Evolutionary conservation across 495 filamentous ascomycete genomes (phyloP).

Genomic region (Terfezia boudieri): DNA sequence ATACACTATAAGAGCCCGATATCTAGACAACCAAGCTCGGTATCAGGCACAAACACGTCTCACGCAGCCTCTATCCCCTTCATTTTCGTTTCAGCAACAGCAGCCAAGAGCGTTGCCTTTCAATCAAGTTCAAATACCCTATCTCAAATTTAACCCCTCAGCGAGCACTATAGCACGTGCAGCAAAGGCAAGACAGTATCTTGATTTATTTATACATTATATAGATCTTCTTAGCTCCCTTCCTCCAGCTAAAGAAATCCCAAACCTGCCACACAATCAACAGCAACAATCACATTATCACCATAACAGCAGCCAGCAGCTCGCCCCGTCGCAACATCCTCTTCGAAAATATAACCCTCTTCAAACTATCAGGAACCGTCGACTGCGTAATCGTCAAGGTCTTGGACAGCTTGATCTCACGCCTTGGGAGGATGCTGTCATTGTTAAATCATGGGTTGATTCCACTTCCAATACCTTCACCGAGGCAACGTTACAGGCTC

Average conservation of each 20-base stretch:
- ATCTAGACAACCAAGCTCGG: no score
- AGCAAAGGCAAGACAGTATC: background rate
- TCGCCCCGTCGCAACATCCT: background rate
- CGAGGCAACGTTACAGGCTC: background rate
- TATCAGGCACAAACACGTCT: no score
- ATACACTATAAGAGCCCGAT: no score
- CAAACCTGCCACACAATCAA: background rate
- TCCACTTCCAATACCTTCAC: background rate
- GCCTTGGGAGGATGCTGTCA: constrained; percentile 15
- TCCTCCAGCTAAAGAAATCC: background rate
- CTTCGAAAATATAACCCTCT: constrained; percentile 9
- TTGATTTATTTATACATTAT: background rate
- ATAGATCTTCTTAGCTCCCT: background rate
- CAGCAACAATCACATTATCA: background rate
- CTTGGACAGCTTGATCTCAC: constrained; percentile 14
- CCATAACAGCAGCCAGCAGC: background rate
- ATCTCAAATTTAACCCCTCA: background rate
- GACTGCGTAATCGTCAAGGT: constrained; percentile 13
- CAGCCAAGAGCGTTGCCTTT: background rate
- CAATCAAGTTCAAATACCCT: background rate
- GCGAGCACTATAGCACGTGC: background rate
- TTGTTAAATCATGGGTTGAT: constrained; percentile 13
- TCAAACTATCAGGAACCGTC: constrained; percentile 15
- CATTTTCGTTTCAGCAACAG: background rate
- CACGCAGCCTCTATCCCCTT: background rate